A percentile compares a stretch with the other conserved stretches of the same genome.
These are phyloP conservation scores for Fistulinella cinereoalba DNA, from an alignment of 1,284 basidiomycete genomes.

Conservation along the genomic window DNA sequence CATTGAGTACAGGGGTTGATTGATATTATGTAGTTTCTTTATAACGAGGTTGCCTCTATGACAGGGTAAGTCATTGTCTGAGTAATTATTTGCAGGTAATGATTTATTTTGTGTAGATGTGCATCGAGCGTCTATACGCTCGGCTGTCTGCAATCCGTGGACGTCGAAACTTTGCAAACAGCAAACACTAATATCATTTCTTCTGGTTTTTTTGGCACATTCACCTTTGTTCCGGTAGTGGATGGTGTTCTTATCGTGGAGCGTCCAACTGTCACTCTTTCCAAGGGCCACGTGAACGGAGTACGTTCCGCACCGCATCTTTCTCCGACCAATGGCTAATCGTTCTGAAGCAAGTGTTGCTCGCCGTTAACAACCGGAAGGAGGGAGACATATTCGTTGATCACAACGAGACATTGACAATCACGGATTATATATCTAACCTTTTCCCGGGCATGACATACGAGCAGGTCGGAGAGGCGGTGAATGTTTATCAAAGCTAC, in stretches of 20 bases:
- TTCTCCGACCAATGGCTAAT: background rate
- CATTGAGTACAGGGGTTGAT: too few relatives aligned
- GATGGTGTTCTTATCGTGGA: constrained; percentile 36
- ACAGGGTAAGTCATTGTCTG: constrained; percentile 11
- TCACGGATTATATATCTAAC: constrained; percentile 17
- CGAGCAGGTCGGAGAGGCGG: constrained; percentile 7
- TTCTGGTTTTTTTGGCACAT: constrained; percentile 30
- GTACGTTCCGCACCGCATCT: constrained; percentile 1
- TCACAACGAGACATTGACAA: constrained; percentile 5
- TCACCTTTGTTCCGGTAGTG: constrained; percentile 31
- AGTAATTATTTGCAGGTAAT: background rate
- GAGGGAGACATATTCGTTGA: constrained; percentile 21
- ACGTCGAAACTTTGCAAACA: constrained; percentile 18
- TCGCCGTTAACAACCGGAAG: constrained; percentile 15
- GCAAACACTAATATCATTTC: constrained; percentile 16
- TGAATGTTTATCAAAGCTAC: constrained; percentile 10
- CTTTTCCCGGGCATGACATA: constrained; percentile 22
- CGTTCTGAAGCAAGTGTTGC: constrained; percentile 7
- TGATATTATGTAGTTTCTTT: constrained; percentile 27
- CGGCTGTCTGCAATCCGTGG: constrained; percentile 24
- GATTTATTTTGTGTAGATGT: constrained; percentile 20
- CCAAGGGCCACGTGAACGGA: constrained; percentile 15
- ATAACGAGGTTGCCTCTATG: constrained; percentile 12
- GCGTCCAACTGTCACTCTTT: constrained; percentile 29
- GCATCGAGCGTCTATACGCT: constrained; percentile 20